These are phyloP conservation scores for Lactarius quietus DNA, from an alignment of 768 basidiomycete species.

Conservation along the genomic window DNA sequence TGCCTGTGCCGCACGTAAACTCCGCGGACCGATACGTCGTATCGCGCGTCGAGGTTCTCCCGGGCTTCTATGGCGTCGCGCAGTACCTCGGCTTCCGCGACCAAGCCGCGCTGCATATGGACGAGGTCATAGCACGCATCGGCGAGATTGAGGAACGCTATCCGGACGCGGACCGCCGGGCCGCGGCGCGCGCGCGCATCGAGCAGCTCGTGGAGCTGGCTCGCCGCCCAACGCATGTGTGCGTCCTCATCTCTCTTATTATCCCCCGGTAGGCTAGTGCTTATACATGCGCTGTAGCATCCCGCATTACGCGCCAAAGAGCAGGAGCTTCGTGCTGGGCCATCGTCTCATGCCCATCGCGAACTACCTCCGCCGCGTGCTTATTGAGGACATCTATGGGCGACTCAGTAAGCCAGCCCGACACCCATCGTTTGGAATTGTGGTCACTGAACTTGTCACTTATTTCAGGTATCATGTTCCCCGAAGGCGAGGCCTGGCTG, in stretches of 20 bases:
- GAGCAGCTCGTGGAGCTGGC: constrained; percentile 42
- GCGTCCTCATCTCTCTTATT: constrained; percentile 25
- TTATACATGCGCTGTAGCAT: constrained; percentile 36
- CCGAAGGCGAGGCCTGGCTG: constrained; percentile 56
- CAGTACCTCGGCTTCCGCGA: constrained; percentile 65
- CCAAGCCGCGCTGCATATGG: constrained; percentile 32
- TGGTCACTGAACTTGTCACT: background rate
- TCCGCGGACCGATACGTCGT: constrained; percentile 52
- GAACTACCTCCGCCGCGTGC: constrained; percentile 44
- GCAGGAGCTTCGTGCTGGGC: constrained; percentile 36
- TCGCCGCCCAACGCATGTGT: constrained; percentile 54
- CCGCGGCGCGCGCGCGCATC: constrained; percentile 33
- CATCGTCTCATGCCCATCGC: constrained; percentile 34
- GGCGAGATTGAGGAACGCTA: constrained; percentile 43
- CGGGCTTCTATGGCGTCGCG: constrained; percentile 59
- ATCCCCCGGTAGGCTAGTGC: background rate
- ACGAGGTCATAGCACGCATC: constrained; percentile 50
- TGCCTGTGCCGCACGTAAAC: constrained; percentile 48
- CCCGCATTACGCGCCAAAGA: constrained; percentile 55
- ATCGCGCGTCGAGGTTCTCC: constrained; percentile 55
- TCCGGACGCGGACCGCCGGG: constrained; percentile 25
- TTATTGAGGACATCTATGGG: constrained; percentile 63
- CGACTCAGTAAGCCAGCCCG: constrained; percentile 42
- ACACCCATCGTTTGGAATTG: background rate
- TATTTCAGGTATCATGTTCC: constrained; percentile 52